Evolutionary conservation across 352 stramenopile genomes (phyloP), one percentile per base, ranked within the genome.

Genomic region (Phytophthora cryptogea): DNA sequence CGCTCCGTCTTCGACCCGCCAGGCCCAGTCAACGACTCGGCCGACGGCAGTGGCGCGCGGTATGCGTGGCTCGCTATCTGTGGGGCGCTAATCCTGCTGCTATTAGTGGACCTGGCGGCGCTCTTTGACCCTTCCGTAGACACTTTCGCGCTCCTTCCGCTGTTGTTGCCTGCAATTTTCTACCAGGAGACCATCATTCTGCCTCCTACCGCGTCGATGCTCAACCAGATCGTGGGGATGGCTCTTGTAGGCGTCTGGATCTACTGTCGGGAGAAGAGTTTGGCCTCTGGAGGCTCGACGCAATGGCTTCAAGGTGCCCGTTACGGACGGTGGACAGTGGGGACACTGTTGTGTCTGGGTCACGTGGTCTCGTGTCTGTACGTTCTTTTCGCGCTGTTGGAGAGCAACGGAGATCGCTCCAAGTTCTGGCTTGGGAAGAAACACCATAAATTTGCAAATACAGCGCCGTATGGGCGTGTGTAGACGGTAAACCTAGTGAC

Each of bases 341-440:
- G 43, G 8, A 63, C 47, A 0, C 56, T 90, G 17, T 11, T 88
- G 14, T 74, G 44, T 54, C 41, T 90, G 3, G 85, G 85, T 1
- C 84, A 94, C 49, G 49, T 83, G 5, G 76, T 76, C 0, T 83
- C 84, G 8, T 85, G 79, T 45, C 26, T 73, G 5, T 94, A 94
- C 66, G 41, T 91, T 4, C 39, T 92, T n/a, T 65, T 75, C n/a
- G 83, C 85, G 20, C 64, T 94, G 14, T 65, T 88, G 17, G 78
- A 90, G 63, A 88, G 73, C 66, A 76, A 94, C 33, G 83, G 83
- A 58, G 74, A 88, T 33, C 68, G 67, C 7, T 50, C 52, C 43
- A 87, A 78, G 50, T 92, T 94, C 49, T 94, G 83, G 77, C 58
- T 87, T n/a, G 85, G 85, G 26, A 52, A 56, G 16, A 71, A 70